Evolutionary conservation across 2,329 filamentous ascomycete species (phyloP), one percentile per base, ranked within the genome.

Genomic region (Proliferodiscus dingleyae): DNA sequence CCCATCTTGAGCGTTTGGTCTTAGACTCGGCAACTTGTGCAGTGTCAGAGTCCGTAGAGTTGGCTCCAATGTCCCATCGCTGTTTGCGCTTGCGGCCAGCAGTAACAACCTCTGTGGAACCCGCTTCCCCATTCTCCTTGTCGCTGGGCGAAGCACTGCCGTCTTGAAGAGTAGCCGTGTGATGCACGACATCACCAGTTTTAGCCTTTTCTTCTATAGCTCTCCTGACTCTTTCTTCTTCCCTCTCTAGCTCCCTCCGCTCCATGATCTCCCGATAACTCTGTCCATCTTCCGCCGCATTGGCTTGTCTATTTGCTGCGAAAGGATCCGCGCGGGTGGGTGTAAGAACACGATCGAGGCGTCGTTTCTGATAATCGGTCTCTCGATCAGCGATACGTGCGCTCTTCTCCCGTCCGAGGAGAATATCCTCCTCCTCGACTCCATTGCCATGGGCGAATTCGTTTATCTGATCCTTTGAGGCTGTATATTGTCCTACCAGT

Each of bases 341-440:
- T 18, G 89, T 93, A 52, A 97, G 74, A 42, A 80, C 83, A 51
- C 93, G 89, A 64, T 95, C 84, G 66, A 95, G 94, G 49, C 90
- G 83, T 55, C 90, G 87, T 70, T 95, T 95, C 70, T 98, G 94
- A 65, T 98, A 98, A 63, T 97, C 91, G 53, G 89, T 94, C 72
- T 97, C 91, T 61, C 93, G 85, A 64, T 94, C 91, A 50, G 84
- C 76, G 62, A 98, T 97, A 59, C 91, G 84, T 47, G 86, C 89
- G 65, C 89, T 87, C 69, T 91, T 87, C 72, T 97, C 93, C 57
- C 80, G 81, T 36, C 85, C 87, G 41, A 89, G 77, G 52, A 98
- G 74, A 5, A 91, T 84, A 61, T 98, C 94, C 48, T 91, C 89
- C 68, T 96, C 91, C 64, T 95, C 91, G 21, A 91, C 88, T 34